phyloP scores from a whole-genome alignment of 805 yeast genomes.

The Clavispora santaluciae region DNA sequence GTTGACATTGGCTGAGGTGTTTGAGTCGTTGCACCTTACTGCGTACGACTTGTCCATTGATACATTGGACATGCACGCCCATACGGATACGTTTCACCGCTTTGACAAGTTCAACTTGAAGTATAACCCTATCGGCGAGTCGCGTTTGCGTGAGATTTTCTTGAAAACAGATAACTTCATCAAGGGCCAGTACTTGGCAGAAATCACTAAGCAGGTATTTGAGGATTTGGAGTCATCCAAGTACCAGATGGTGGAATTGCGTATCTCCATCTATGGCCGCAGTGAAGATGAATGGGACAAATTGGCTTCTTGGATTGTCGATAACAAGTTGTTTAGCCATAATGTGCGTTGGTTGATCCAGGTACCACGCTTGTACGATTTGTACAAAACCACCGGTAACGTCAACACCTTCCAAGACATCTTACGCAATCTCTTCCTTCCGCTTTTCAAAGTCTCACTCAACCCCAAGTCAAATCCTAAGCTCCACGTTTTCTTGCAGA shows the following conservation, averaged over 20 bases:
- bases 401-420: constrained; percentile 73
- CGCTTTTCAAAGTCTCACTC: constrained; percentile 83
- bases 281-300: constrained; percentile 91
- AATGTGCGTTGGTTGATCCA: constrained; percentile 97
- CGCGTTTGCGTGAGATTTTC: constrained; percentile 93
- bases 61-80: constrained; percentile 99
- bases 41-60: constrained; percentile 96
- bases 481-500: constrained; percentile 76
- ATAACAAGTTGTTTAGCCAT: constrained; percentile 84
- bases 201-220: constrained; percentile 87
- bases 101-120: constrained; percentile 96
- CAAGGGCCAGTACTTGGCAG: constrained; percentile 85
- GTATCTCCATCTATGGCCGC: constrained; percentile 93
- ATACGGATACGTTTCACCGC: constrained; percentile 94
- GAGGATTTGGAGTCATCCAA: constrained; percentile 92
- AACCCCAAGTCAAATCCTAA: constrained; percentile 90
- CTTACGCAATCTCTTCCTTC: constrained; percentile 73
- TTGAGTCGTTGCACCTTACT: constrained; percentile 81
- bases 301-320: constrained; percentile 91
- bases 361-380: constrained; percentile 87
- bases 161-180: constrained; percentile 92
- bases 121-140: constrained; percentile 97
- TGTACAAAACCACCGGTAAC: constrained; percentile 73
- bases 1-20: constrained; percentile 82
- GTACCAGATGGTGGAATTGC: constrained; percentile 95